Conservation (phyloP, 2,329 filamentous ascomycete genomes). For the Talaromyces sp. region DNA sequence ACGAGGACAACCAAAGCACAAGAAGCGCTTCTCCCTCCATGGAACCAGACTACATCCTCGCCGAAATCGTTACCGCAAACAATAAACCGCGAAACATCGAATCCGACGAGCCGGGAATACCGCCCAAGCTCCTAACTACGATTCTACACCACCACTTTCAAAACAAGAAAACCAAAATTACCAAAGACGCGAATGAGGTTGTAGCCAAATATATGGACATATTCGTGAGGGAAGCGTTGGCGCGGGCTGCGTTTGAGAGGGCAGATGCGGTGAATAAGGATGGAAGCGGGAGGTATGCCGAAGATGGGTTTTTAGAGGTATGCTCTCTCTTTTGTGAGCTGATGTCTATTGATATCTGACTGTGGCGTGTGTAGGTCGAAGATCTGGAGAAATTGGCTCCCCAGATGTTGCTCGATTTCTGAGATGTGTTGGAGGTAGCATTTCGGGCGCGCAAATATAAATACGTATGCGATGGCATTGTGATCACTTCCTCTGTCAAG, state of each 20-base stretch:
- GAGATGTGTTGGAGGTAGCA: not conserved
- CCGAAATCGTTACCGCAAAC: conserved; percentile 38
- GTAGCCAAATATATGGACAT: conserved; percentile 85
- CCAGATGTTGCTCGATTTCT: conserved; percentile 84
- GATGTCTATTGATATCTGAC: not conserved
- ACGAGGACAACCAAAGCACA: conserved; percentile 16
- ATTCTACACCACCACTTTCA: conserved; percentile 77
- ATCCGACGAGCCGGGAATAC: conserved; percentile 53
- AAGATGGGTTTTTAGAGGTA: conserved; percentile 69
- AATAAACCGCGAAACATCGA: conserved; percentile 29
- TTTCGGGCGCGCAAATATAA: not conserved
- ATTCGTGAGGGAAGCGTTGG: conserved; percentile 85
- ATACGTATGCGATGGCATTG: not conserved
- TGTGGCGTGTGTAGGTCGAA: conserved; percentile 59
- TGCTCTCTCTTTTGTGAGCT: conserved; percentile 31
- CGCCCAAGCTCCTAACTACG: conserved; percentile 69
- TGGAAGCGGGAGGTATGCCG: conserved; percentile 34
- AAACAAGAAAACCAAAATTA: conserved; percentile 67
- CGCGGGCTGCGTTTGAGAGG: conserved; percentile 70
- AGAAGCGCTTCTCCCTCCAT: conserved; percentile 22
- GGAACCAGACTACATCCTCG: conserved; percentile 49
- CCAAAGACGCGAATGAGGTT: conserved; percentile 71
- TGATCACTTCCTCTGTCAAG: not conserved
- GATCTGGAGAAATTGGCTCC: conserved; percentile 86
- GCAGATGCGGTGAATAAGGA: conserved; percentile 30